Evolutionary conservation across 495 filamentous ascomycete genomes (phyloP), one percentile per base, ranked within the genome.

Genomic region (Entonaema liquescens): DNA sequence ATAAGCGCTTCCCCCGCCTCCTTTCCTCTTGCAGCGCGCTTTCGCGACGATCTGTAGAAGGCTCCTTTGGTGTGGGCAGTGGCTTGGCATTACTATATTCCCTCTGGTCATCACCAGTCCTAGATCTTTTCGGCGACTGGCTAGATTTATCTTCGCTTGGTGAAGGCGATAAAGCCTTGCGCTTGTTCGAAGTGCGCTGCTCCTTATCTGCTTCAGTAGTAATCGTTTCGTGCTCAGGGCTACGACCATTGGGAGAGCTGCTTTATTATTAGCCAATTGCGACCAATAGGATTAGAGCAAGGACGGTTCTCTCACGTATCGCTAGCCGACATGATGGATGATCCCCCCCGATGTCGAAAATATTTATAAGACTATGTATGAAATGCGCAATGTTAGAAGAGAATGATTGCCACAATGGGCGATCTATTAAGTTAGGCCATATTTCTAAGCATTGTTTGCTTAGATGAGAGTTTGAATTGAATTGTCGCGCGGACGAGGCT

Each of bases 1-100:
- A 97, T 74, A 99, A 85, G 59, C 95, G 86, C 83, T 92, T 90
- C 47, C 92, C 93, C 12, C 95, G 91, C 74, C 91, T 92, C 77
- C 90, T 93, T 75, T 98, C 94, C 67, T 97, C 93, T 62, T 88
- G 80, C 33, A 81, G 84, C 31, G 85, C 81, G 62, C 72, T 83
- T 67, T 84, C 86, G 68, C 73, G 82, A 58, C 76, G 81, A 55
- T 71, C 78, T 62, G 70, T 29, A 35, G 21, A 50, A 29, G 71
- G 19, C 72, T 74, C 69, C 72, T 70, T 85, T 67, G 52, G 74
- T 44, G 78, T 79, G 80, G 35, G 68, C 66, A 64, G 44, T 68
- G 67, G 58, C 65, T 67, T 64, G 59, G 71, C 66, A 67, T 61
- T 59, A 70, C 59, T 73, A 52, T 70, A 57, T 50, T 72, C 69